Evolutionary conservation across 2,329 filamentous ascomycete species (phyloP), one percentile per base, ranked within the genome.

Genomic region (Fragosphaeria purpurea): DNA sequence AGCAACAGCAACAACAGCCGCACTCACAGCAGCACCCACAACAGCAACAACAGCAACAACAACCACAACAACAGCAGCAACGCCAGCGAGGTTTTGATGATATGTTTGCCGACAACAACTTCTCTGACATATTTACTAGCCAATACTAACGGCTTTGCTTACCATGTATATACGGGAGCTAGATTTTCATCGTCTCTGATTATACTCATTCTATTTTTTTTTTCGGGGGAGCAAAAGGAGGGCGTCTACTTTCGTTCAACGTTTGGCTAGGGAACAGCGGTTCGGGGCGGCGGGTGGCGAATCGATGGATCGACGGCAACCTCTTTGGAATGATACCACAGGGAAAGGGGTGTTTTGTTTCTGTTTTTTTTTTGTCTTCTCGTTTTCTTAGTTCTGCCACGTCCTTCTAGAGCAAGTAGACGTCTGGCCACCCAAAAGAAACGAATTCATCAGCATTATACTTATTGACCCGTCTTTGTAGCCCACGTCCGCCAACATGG

Each of bases 261-360:
- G 22, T 22, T 22, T 22, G 3, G 22, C 22, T 22, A 22, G 22
- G 22, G 22, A 22, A 22, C 22, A 22, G 22, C 22, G 22, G 22
- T 22, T 22, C 3, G 22, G 22, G 22, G 22, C 22, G 22, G 22
- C 22, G 22, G 22, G 22, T 3, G 22, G 22, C 22, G 22, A 3
- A 22, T 22, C 22, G 22, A 22, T 22, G 22, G 22, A 22, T 3
- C 3, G 22, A 22, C 22, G 59, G 79, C 83, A 4, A 72, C 88
- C 6, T 7, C 11, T 37, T 37, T 37, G 35, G 35, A 37, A 37
- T 37, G 35, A 37, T 37, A 37, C 35, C 35, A 22, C 22, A 22
- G 22, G 22, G 22, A 22, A 22, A 22, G 22, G 22, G 22, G 22
- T 22, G 22, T 22, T 22, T 22, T 22, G 22, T 22, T 22, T 22